These are phyloP conservation scores for Septoria linicola DNA, from an alignment of 2,329 filamentous ascomycete species.

Conservation along the genomic window DNA sequence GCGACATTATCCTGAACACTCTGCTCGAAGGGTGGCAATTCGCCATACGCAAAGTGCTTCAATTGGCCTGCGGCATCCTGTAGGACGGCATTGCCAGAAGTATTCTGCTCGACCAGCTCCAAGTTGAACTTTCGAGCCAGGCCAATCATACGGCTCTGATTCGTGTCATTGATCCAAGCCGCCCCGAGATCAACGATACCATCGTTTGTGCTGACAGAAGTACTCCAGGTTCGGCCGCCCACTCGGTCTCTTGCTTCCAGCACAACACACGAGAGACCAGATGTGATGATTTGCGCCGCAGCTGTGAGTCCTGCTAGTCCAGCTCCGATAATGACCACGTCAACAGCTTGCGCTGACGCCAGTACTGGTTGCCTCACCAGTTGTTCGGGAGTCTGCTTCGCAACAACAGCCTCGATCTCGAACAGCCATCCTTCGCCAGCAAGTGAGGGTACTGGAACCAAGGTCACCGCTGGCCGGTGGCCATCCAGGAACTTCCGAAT, in stretches of 20 bases:
- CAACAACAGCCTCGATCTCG: conserved; percentile 47
- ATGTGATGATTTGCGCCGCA: conserved; percentile 24
- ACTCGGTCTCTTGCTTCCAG: conserved; percentile 35
- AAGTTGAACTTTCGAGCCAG: conserved; percentile 44
- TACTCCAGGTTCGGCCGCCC: conserved; percentile 48
- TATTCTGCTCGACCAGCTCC: conserved; percentile 51
- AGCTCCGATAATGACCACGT: conserved; percentile 33
- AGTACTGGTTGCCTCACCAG: conserved; percentile 24
- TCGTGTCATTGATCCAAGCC: conserved; percentile 59
- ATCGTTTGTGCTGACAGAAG: conserved; percentile 33
- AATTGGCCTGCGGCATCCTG: conserved; percentile 40
- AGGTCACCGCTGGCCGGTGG: conserved; percentile 46
- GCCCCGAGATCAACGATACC: conserved; percentile 55
- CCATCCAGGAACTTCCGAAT: conserved; percentile 42
- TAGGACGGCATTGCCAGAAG: conserved; percentile 44
- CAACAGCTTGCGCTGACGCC: conserved; percentile 12
- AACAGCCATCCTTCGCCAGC: conserved; percentile 44
- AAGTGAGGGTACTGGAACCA: conserved; percentile 46
- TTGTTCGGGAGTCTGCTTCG: conserved; percentile 31
- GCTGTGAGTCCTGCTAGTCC: conserved; percentile 32
- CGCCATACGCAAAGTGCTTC: conserved; percentile 36
- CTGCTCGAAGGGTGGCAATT: conserved; percentile 33
- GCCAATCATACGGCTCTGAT: conserved; percentile 47
- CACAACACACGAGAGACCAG: conserved; percentile 28
- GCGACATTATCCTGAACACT: conserved; percentile 32